phyloP scores from a whole-genome alignment of 2,329 filamentous ascomycete genomes.

The Podosphaera aphanis region DNA sequence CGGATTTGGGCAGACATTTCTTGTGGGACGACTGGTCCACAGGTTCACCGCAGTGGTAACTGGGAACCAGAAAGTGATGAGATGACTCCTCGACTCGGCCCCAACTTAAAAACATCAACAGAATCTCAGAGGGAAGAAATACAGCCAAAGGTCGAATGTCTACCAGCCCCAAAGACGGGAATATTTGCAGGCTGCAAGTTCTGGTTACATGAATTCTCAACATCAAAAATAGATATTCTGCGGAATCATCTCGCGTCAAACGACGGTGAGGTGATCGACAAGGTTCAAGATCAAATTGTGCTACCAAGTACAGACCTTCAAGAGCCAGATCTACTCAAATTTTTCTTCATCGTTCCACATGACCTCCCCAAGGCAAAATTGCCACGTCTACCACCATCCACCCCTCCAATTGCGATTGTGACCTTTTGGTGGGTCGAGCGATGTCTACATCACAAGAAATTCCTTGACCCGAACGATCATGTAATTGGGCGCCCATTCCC shows the following conservation, averaged over 20 bases:
- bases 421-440: conserved; percentile 89
- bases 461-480: conserved; percentile 45
- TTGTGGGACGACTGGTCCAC: conserved; percentile 9
- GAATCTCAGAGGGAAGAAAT: neutral
- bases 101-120: neutral
- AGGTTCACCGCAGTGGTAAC: conserved; percentile 12
- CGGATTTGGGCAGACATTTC: conserved; percentile 74
- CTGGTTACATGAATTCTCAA: conserved; percentile 20
- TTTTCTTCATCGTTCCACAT: conserved; percentile 22
- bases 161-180: conserved; percentile 9
- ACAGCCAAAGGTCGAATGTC: conserved; percentile 5
- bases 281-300: conserved; percentile 4
- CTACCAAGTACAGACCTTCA: neutral
- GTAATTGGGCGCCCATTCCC: conserved; percentile 58
- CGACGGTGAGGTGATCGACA: conserved; percentile 14
- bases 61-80: conserved; percentile 9
- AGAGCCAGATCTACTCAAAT: conserved; percentile 1
- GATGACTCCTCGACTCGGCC: neutral
- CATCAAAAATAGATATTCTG: conserved; percentile 18
- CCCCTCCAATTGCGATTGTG: conserved; percentile 26
- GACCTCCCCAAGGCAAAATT: conserved; percentile 15
- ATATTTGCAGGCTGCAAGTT: conserved; percentile 22
- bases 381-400: conserved; percentile 16
- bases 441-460: conserved; percentile 54
- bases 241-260: conserved; percentile 16